phyloP scores from a whole-genome alignment of 2,329 filamentous ascomycete species.

The Penicillium vulpinum region DNA sequence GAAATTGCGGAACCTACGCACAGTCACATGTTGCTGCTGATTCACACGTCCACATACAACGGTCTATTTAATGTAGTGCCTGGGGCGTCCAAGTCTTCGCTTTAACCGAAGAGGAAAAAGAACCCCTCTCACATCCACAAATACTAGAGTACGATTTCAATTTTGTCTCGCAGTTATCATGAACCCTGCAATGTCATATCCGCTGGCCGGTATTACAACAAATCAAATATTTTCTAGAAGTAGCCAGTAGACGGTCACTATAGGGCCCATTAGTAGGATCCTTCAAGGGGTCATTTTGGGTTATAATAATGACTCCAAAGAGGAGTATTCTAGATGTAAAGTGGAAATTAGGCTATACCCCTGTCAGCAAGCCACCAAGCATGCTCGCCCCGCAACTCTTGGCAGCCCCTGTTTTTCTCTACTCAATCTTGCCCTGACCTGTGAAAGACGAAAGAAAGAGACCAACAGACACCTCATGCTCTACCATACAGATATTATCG shows the following conservation, averaged over 20 bases:
- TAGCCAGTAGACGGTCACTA: too few relatives aligned
- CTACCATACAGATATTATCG: not conserved
- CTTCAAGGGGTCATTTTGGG: too few relatives aligned
- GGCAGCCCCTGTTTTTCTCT: not conserved
- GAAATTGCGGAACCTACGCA: too few relatives aligned
- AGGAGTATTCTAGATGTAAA: not conserved
- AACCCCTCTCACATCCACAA: not conserved
- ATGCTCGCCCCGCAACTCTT: not conserved
- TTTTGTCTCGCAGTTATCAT: not conserved
- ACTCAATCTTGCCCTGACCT: not conserved
- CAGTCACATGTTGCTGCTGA: not conserved
- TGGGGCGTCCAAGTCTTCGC: not conserved
- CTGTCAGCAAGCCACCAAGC: not conserved
- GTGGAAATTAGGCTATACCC: not conserved
- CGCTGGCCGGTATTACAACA: too few relatives aligned
- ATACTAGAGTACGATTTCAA: not conserved
- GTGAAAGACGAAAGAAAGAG: not conserved
- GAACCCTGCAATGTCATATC: not conserved
- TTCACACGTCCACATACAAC: not conserved
- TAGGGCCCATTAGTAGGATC: too few relatives aligned
- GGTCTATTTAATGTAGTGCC: not conserved
- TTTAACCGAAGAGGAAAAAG: not conserved
- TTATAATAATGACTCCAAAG: not conserved
- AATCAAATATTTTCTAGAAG: too few relatives aligned
- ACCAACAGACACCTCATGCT: not conserved